Evolutionary conservation across 768 basidiomycete species (phyloP).

Genomic region (Leccinum truebloodii): DNA sequence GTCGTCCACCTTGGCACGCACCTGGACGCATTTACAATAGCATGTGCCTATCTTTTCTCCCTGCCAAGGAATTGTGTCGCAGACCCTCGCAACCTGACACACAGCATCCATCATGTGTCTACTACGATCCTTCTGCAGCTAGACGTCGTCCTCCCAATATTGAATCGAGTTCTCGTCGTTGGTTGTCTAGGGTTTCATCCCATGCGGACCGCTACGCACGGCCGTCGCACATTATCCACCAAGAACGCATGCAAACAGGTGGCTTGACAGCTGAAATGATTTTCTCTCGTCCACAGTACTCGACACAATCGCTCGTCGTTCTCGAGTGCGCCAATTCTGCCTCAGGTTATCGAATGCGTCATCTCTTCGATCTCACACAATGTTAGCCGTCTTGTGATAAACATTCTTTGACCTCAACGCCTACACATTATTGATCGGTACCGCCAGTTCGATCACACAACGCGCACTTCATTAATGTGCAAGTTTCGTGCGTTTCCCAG

Average conservation of each 20-base stretch:
- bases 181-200: constrained; percentile 7
- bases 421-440: constrained; percentile 8
- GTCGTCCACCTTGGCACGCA: background rate
- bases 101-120: background rate
- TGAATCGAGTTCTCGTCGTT: background rate
- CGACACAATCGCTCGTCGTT: background rate
- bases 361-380: background rate
- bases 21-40: too few species aligned
- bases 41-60: background rate
- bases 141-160: background rate
- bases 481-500: background rate
- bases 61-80: background rate
- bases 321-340: constrained; percentile 6
- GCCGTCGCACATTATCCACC: background rate
- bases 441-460: background rate
- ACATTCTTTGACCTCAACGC: constrained; percentile 7
- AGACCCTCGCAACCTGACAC: background rate
- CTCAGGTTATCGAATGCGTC: background rate
- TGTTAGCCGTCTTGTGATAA: background rate
- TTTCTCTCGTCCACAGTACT: background rate
- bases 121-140: background rate
- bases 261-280: background rate
- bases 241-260: background rate
- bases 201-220: background rate
- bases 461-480: background rate